Evolutionary conservation across 331 rosid genomes (phyloP), one percentile per base, ranked within the genome.

Genomic region (Acacia pycnantha): DNA sequence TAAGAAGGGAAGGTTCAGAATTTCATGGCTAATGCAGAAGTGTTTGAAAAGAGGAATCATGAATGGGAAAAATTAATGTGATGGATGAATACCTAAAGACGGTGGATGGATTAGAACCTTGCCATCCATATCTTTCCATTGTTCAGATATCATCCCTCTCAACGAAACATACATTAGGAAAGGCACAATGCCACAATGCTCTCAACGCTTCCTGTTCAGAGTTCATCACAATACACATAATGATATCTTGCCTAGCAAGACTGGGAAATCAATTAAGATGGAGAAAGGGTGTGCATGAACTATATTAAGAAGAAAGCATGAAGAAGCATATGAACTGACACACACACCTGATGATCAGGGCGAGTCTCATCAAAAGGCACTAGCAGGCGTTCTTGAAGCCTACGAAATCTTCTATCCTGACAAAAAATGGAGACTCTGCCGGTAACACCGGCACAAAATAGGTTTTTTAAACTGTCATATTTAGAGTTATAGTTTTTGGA

Each of bases 111-210:
- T 95, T 93, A 81, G 93, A 70, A 84, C 98, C 98, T 84, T 95
- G 98, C 98, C 98, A 95, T 33, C 98, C 98, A 95, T 87, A 54
- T 93, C 97, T 87, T 95, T 95, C 98, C 98, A 93, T 79, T 95
- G 98, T 48, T 88, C 97, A 24, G 98, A 93, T 75, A 95, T 86
- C 88, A 92, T 53, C 47, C 97, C 92, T 62, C 70, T 83, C 51
- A 95, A 87, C 79, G 88, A 41, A 61, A 90, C 86, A 80, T 92
- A 90, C 86, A 80, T 92, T 72, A 41, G 98, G 98, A 81, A 88
- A 95, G 82, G 98, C 86, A 82, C 91, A 88, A 24, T 68, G 27
- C 98, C 98, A 95, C 82, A 95, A 70, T 46, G 96, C 84, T 86
- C 87, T 87, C 61, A 95, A 81, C 37, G 94, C 84, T 86, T 93